Conservation (phyloP, 257 asterid species). For the Echium plantagineum region DNA sequence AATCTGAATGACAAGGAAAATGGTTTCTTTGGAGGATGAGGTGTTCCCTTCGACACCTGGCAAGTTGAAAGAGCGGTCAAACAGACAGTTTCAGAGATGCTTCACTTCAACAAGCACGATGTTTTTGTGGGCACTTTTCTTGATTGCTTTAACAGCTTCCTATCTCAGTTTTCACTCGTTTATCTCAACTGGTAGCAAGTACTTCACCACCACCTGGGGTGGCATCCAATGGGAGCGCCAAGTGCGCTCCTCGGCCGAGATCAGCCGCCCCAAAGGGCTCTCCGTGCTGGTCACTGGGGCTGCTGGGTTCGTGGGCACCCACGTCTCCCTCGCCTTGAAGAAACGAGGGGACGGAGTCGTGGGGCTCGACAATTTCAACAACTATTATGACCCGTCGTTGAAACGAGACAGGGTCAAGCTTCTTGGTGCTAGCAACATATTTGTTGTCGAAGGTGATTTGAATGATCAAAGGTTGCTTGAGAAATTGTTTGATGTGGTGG, state of each 20-base stretch:
- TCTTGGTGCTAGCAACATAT: constrained; percentile 6
- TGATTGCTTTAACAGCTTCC: constrained; percentile 18
- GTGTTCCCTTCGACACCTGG: constrained; percentile 19
- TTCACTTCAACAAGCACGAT: constrained; percentile 18
- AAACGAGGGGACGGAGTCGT: constrained; percentile 17
- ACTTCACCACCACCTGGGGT: constrained; percentile 16
- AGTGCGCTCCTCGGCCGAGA: constrained; percentile 14
- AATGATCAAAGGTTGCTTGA: constrained; percentile 8
- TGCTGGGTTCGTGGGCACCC: constrained; percentile 17
- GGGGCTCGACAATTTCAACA: constrained; percentile 15
- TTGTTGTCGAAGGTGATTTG: constrained; percentile 11
- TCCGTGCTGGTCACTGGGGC: constrained; percentile 19
- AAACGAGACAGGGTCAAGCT: constrained; percentile 8
- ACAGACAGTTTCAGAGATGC: constrained; percentile 12
- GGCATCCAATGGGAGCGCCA: constrained; percentile 20
- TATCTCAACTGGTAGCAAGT: constrained; percentile 5
- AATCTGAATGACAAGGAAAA: not conserved
- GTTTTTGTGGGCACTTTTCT: constrained; percentile 20
- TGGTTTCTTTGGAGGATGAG: constrained; percentile 4
- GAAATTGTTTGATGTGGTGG: constrained; percentile 14
- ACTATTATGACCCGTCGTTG: constrained; percentile 16
- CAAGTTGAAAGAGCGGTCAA: constrained; percentile 14
- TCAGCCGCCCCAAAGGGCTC: constrained; percentile 12
- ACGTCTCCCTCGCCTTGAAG: constrained; percentile 12
- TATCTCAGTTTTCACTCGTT: constrained; percentile 22